These are phyloP conservation scores for Globisporangium mamillatum DNA, from an alignment of 352 stramenopile species.

Conservation along the genomic window DNA sequence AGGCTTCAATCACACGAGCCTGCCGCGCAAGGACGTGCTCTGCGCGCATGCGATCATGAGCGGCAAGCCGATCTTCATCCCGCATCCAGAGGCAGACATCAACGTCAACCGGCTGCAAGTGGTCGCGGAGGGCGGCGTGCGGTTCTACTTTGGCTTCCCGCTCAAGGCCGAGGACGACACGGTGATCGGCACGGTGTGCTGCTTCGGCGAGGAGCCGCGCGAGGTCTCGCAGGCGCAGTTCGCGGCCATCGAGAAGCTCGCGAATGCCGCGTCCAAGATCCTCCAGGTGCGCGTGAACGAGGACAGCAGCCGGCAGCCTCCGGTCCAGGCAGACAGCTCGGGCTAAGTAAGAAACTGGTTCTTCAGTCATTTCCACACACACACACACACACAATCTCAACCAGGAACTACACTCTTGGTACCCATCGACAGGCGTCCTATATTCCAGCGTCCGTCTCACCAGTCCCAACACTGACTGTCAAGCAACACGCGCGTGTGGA, in stretches of 20 bases:
- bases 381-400: background rate
- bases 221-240: constrained; percentile 52
- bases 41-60: constrained; percentile 60
- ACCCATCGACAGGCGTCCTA: background rate
- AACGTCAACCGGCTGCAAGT: constrained; percentile 33
- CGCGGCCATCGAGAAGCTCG: constrained; percentile 34
- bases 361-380: background rate
- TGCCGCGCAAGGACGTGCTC: constrained; percentile 46
- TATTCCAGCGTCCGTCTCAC: background rate
- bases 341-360: background rate
- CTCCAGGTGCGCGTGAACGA: constrained; percentile 21
- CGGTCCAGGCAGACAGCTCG: background rate
- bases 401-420: background rate
- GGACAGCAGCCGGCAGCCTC: background rate
- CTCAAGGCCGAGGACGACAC: constrained; percentile 29
- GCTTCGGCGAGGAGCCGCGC: constrained; percentile 34
- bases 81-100: constrained; percentile 56
- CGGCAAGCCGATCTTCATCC: constrained; percentile 38
- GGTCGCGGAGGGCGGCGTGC: constrained; percentile 31
- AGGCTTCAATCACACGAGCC: constrained; percentile 20
- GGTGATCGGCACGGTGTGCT: constrained; percentile 53
- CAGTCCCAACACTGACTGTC: background rate
- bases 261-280: constrained; percentile 34
- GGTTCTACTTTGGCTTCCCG: constrained; percentile 62
- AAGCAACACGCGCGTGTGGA: background rate